These are phyloP conservation scores for Aureobasidium sp. DNA, from an alignment of 2,329 filamentous ascomycete species.

Conservation along the genomic window DNA sequence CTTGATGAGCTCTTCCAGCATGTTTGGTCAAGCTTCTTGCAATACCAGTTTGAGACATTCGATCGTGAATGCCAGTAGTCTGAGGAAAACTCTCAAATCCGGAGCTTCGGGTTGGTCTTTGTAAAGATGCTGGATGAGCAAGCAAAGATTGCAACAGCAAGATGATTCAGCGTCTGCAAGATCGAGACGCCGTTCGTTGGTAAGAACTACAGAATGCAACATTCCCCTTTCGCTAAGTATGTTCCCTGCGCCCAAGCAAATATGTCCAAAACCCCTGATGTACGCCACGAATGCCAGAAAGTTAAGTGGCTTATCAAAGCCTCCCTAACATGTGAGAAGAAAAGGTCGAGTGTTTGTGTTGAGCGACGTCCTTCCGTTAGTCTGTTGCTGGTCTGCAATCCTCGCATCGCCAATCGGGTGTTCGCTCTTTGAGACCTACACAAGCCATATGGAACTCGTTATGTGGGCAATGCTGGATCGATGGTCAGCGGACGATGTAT, in stretches of 20 bases:
- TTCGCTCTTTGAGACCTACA: conserved; percentile 15
- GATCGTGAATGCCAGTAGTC: no score
- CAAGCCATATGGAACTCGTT: conserved; percentile 20
- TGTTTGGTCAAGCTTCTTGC: no score
- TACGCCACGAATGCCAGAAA: not conserved
- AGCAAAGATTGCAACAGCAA: not conserved
- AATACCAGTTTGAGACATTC: no score
- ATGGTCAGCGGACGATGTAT: not conserved
- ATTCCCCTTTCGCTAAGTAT: not conserved
- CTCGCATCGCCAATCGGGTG: conserved; percentile 16
- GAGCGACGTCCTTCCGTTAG: not conserved
- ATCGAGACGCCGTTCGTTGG: not conserved
- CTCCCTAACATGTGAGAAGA: not conserved
- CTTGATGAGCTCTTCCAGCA: not conserved
- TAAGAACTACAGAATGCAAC: not conserved
- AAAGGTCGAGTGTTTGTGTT: not conserved
- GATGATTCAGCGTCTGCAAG: not conserved
- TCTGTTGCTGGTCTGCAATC: conserved; percentile 12
- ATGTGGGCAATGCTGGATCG: conserved; percentile 13
- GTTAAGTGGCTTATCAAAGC: not conserved
- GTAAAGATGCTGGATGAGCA: not conserved
- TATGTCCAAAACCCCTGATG: not conserved
- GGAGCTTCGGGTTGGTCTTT: no score
- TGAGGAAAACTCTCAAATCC: no score
- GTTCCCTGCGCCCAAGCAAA: not conserved